These are phyloP conservation scores for Lolium multiflorum DNA, from an alignment of 176 grass and related monocot genomes.

Conservation along the genomic window DNA sequence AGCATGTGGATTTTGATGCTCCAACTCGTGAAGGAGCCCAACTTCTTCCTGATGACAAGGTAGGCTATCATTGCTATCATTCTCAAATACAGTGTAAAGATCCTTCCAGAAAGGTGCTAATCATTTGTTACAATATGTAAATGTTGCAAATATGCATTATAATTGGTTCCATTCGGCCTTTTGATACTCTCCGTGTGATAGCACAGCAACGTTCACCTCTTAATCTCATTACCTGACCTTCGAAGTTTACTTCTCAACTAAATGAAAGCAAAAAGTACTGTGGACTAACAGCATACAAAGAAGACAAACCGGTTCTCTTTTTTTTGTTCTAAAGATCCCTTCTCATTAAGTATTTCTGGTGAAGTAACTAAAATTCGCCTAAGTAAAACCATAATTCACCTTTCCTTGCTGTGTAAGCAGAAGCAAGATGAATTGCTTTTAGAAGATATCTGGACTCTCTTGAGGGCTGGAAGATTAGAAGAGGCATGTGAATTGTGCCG, in stretches of 20 bases:
- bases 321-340: neutral
- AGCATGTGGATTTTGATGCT: slow-evolving; percentile 98
- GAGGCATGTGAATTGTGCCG: slow-evolving; percentile 92
- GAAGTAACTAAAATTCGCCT: neutral
- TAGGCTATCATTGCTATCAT: slow-evolving; percentile 40
- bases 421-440: slow-evolving; percentile 95
- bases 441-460: slow-evolving; percentile 96
- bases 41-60: slow-evolving; percentile 87
- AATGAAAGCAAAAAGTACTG: slow-evolving; percentile 3
- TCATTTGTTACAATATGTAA: slow-evolving; percentile 1
- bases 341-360: slow-evolving; percentile 28
- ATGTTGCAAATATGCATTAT: slow-evolving; percentile 33
- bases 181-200: slow-evolving; percentile 7
- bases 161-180: neutral
- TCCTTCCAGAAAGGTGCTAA: slow-evolving; percentile 18
- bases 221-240: neutral
- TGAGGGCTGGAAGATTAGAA: slow-evolving; percentile 91
- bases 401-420: slow-evolving; percentile 59
- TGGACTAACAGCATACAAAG: neutral
- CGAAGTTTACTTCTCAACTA: slow-evolving; percentile 26
- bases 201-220: neutral
- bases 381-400: neutral
- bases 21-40: slow-evolving; percentile 88
- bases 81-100: neutral
- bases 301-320: neutral